Conservation (phyloP, 768 basidiomycete genomes). For the Podaxis sp. region DNA sequence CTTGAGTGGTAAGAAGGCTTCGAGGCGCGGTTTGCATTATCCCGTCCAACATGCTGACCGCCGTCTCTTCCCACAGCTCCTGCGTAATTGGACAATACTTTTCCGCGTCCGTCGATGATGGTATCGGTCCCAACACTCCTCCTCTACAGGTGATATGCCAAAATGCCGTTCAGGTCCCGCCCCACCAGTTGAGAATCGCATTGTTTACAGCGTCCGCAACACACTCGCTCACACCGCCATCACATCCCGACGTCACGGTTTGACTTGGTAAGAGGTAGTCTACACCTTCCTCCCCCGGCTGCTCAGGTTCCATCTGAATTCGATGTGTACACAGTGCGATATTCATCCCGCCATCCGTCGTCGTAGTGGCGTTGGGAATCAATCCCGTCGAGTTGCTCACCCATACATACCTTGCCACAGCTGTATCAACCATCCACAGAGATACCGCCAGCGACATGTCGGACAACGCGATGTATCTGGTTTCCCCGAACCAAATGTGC, state of each 20-base stretch:
- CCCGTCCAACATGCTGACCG: constrained; percentile 18
- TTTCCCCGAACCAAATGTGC: background rate
- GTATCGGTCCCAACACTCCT: constrained; percentile 19
- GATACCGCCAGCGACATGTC: constrained; percentile 10
- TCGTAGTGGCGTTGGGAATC: constrained; percentile 15
- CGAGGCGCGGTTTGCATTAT: constrained; percentile 19
- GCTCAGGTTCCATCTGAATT: constrained; percentile 7
- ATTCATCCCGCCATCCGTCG: constrained; percentile 16
- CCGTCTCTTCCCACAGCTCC: constrained; percentile 18
- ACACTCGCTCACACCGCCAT: constrained; percentile 5
- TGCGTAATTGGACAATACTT: constrained; percentile 14
- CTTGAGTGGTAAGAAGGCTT: constrained; percentile 10
- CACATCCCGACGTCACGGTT: constrained; percentile 15
- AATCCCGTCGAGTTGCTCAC: constrained; percentile 15
- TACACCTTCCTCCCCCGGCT: background rate
- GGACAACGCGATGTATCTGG: background rate
- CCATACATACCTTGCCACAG: constrained; percentile 11
- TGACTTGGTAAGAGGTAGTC: background rate
- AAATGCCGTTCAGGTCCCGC: constrained; percentile 13
- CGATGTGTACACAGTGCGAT: constrained; percentile 16
- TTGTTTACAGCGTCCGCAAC: constrained; percentile 20
- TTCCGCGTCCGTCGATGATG: constrained; percentile 1
- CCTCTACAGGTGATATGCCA: constrained; percentile 20
- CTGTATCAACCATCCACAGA: constrained; percentile 10
- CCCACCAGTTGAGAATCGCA: constrained; percentile 18